Percentiles rank a stretch among this genome's conserved stretches.
Conservation (phyloP, 75 land plant species). For the Sequoia sempervirens region DNA sequence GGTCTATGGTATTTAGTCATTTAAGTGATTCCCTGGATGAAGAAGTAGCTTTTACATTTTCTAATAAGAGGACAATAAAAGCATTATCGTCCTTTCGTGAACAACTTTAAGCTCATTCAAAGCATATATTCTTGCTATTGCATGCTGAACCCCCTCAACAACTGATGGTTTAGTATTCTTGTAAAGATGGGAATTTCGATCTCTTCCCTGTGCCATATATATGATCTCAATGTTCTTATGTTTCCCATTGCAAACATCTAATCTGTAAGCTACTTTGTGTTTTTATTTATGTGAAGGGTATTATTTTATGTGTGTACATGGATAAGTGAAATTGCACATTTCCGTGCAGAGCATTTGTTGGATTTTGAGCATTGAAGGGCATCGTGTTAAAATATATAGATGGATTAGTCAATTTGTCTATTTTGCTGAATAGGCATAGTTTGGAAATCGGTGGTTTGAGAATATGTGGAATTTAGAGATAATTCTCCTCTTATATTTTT, state of each 20-base stretch:
- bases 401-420: background rate
- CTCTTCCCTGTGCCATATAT: background rate
- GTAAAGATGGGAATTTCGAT: background rate
- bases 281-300: background rate
- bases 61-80: constrained; percentile 2
- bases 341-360: background rate
- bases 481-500: background rate
- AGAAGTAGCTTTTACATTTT: constrained; percentile 12
- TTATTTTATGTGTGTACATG: background rate
- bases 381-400: background rate
- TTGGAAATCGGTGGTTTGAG: background rate
- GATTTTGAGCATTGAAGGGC: background rate
- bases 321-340: background rate
- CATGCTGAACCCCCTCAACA: background rate
- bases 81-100: background rate
- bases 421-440: background rate
- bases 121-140: background rate
- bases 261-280: background rate
- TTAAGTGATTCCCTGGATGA: constrained; percentile 3
- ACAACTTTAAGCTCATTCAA: background rate
- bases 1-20: background rate
- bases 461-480: background rate
- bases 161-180: background rate
- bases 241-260: background rate
- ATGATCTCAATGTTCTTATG: background rate